Evolutionary conservation across 2,329 filamentous ascomycete species (phyloP).

Genomic region (Sarocladiaceae sp.): DNA sequence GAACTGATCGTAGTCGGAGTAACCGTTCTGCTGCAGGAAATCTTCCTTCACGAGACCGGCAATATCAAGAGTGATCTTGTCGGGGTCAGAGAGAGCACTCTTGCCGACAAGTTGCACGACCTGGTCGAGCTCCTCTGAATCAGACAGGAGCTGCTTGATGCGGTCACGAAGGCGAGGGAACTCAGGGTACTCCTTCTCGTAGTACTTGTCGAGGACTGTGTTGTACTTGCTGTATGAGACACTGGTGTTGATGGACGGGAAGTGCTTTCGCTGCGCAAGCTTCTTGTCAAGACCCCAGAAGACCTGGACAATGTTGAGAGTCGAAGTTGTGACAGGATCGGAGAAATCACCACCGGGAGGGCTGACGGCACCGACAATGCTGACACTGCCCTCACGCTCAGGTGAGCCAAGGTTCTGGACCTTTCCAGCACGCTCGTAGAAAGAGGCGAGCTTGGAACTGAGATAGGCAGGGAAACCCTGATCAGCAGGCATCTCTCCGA

Average conservation of each 20-base stretch:
- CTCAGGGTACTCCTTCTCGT: slow-evolving; percentile 88
- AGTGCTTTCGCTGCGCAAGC: slow-evolving; percentile 97
- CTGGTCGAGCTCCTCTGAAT: slow-evolving; percentile 96
- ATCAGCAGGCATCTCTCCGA: slow-evolving; percentile 99
- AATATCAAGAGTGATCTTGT: slow-evolving; percentile 97
- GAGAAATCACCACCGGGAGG: slow-evolving; percentile 99
- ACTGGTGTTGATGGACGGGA: slow-evolving; percentile 95
- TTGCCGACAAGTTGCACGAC: slow-evolving; percentile 98
- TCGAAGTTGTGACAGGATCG: slow-evolving; percentile 91
- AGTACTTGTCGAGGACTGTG: slow-evolving; percentile 81
- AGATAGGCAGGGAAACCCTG: slow-evolving; percentile 99
- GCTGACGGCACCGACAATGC: slow-evolving; percentile 95
- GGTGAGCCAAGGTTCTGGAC: slow-evolving; percentile 83
- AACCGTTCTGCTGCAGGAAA: slow-evolving; percentile 98
- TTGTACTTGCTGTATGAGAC: slow-evolving; percentile 98
- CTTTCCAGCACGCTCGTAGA: slow-evolving; percentile 97
- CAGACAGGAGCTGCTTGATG: slow-evolving; percentile 88
- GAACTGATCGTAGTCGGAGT: slow-evolving; percentile 98
- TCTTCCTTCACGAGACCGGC: slow-evolving; percentile 93
- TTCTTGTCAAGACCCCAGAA: slow-evolving; percentile 99
- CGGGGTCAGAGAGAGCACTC: slow-evolving; percentile 88
- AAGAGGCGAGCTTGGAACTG: slow-evolving; percentile 92
- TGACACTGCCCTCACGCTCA: slow-evolving; percentile 85
- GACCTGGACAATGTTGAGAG: slow-evolving; percentile 95
- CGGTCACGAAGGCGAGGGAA: slow-evolving; percentile 91